phyloP scores from a whole-genome alignment of 1,284 basidiomycete genomes.

The Cystobasidium sp. region DNA sequence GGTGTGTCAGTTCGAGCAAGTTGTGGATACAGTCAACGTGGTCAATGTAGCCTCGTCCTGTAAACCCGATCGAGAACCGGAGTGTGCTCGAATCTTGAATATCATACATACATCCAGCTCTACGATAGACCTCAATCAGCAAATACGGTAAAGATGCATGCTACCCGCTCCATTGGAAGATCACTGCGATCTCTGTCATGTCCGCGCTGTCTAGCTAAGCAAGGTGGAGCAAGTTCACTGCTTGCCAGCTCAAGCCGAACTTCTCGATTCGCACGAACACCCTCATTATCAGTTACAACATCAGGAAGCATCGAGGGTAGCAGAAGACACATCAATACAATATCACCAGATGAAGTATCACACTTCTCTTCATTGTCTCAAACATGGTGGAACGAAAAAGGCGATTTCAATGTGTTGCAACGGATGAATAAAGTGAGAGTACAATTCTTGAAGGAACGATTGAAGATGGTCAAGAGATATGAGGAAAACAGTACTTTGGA shows the following conservation, averaged over 20 bases:
- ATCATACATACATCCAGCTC: not conserved
- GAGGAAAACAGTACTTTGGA: constrained; percentile 47
- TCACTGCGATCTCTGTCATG: not conserved
- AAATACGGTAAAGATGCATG: not conserved
- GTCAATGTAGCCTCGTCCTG: not conserved
- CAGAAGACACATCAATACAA: constrained; percentile 14
- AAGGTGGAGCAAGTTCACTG: too few species aligned
- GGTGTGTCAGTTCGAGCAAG: not conserved
- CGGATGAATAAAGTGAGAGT: constrained; percentile 93
- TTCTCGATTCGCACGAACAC: not conserved
- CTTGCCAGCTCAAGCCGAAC: not conserved
- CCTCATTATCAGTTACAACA: not conserved
- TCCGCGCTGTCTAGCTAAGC: not conserved
- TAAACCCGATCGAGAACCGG: not conserved
- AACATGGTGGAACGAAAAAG: constrained; percentile 95
- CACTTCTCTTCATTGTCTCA: constrained; percentile 90
- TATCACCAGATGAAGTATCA: constrained; percentile 71
- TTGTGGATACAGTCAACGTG: not conserved
- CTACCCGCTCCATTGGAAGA: not conserved
- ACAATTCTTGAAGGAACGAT: constrained; percentile 67
- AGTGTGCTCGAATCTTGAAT: not conserved
- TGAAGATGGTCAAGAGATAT: constrained; percentile 42
- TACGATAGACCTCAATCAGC: not conserved
- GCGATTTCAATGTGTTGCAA: constrained; percentile 88
- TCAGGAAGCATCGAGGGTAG: not conserved